These are phyloP conservation scores for Claviceps digitariae DNA, from an alignment of 2,329 filamentous ascomycete genomes.

Conservation along the genomic window DNA sequence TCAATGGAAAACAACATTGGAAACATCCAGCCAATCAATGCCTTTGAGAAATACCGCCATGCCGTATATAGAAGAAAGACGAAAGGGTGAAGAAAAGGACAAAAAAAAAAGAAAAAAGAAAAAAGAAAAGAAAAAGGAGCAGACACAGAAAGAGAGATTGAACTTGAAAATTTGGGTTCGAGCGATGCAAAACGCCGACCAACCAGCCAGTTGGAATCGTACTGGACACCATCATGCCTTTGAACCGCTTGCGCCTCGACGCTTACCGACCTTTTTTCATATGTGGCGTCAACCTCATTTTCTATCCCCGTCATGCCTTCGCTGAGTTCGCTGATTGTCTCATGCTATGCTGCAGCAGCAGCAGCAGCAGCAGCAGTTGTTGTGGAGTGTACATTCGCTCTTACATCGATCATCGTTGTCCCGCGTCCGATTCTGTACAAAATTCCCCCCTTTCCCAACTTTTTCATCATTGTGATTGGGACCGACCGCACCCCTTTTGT, in stretches of 20 bases:
- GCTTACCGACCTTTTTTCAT: neutral
- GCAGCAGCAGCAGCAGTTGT: neutral
- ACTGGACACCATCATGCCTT: conserved; percentile 1
- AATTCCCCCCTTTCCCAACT: neutral
- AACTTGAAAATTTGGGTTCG: neutral
- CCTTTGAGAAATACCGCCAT: conserved; percentile 4
- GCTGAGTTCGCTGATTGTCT: neutral
- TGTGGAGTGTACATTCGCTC: neutral
- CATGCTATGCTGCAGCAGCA: neutral
- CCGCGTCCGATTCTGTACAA: neutral
- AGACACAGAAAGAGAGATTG: neutral
- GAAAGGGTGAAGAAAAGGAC: neutral
- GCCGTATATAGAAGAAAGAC: conserved; percentile 2
- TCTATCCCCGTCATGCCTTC: neutral
- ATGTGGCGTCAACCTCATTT: neutral
- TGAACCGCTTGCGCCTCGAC: conserved; percentile 1
- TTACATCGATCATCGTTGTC: neutral
- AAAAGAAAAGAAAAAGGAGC: neutral
- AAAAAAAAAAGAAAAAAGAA: neutral
- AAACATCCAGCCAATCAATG: conserved; percentile 1
- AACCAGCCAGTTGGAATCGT: neutral
- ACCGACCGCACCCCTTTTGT: neutral
- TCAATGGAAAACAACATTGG: neutral
- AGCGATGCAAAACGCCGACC: conserved; percentile 6
- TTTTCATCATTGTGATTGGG: neutral